phyloP scores from a whole-genome alignment of 495 filamentous ascomycete species.

The Lepraria neglecta region DNA sequence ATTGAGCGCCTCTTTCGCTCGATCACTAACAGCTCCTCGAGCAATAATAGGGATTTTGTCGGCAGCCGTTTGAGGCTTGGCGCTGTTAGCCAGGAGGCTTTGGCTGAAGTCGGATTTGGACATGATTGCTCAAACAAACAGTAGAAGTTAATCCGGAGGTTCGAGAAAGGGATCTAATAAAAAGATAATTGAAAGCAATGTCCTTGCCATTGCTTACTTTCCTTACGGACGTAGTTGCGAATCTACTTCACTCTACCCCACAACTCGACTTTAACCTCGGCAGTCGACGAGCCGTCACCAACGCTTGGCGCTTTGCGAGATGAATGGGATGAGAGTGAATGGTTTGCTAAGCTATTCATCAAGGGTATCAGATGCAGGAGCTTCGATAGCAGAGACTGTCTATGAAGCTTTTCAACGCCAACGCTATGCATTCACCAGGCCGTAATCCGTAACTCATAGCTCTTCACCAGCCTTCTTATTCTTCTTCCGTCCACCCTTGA shows the following conservation, averaged over 20 bases:
- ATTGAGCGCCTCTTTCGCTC: constrained; percentile 67
- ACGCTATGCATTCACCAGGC: not conserved
- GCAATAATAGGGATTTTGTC: constrained; percentile 61
- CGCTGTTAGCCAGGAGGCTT: constrained; percentile 23
- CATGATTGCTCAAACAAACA: constrained; percentile 15
- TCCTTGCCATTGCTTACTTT: constrained; percentile 8
- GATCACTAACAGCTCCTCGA: constrained; percentile 64
- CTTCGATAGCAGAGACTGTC: not conserved
- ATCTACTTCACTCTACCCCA: constrained; percentile 5
- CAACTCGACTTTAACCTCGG: constrained; percentile 3
- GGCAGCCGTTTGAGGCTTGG: constrained; percentile 28
- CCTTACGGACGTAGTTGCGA: not conserved
- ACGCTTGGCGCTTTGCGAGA: not conserved
- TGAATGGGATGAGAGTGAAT: too few relatives aligned
- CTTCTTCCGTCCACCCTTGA: constrained; percentile 65
- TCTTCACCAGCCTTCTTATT: constrained; percentile 15
- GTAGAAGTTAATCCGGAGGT: not conserved
- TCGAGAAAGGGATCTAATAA: not conserved
- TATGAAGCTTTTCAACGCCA: not conserved
- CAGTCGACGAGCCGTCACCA: not conserved
- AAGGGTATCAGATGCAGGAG: not conserved
- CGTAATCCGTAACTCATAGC: constrained; percentile 3
- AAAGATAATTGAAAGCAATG: not conserved
- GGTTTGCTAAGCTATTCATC: too few relatives aligned
- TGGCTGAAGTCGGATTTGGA: constrained; percentile 29